These are phyloP conservation scores for Amanita rubescens DNA, from an alignment of 768 basidiomycete genomes.

Conservation along the genomic window DNA sequence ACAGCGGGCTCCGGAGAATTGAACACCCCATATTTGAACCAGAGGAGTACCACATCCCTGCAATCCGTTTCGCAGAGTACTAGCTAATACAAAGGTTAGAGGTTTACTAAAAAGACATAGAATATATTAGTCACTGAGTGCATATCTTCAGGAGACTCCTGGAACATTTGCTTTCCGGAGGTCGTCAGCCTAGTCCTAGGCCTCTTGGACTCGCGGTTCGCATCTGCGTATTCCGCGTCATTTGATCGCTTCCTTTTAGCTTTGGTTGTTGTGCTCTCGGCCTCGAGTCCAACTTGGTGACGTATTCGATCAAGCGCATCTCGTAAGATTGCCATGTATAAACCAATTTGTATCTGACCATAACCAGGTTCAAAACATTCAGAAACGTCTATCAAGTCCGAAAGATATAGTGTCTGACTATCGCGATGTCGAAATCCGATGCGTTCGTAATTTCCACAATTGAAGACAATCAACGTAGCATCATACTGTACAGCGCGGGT, in stretches of 20 bases:
- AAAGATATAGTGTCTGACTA: too few relatives aligned
- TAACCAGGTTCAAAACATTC: neutral
- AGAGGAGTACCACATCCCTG: neutral
- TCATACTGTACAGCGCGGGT: neutral
- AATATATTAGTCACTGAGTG: neutral
- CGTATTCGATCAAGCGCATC: neutral
- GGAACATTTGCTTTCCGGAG: neutral
- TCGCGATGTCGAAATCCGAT: neutral
- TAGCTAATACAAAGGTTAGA: neutral
- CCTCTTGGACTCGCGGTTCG: too few relatives aligned
- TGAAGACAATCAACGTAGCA: neutral
- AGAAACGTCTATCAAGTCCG: neutral
- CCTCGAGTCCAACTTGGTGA: too few relatives aligned
- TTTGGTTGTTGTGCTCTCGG: too few relatives aligned
- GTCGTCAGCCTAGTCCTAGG: neutral
- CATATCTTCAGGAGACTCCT: neutral
- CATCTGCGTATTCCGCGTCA: too few relatives aligned
- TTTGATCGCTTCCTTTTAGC: neutral
- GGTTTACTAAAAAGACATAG: too few relatives aligned
- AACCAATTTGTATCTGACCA: neutral
- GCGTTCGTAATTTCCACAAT: too few relatives aligned
- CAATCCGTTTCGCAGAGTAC: neutral
- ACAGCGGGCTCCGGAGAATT: neutral
- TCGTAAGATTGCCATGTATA: neutral
- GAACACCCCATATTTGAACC: neutral